These are phyloP conservation scores for Globisporangium irregulare DNA, from an alignment of 352 stramenopile species.

Conservation along the genomic window DNA sequence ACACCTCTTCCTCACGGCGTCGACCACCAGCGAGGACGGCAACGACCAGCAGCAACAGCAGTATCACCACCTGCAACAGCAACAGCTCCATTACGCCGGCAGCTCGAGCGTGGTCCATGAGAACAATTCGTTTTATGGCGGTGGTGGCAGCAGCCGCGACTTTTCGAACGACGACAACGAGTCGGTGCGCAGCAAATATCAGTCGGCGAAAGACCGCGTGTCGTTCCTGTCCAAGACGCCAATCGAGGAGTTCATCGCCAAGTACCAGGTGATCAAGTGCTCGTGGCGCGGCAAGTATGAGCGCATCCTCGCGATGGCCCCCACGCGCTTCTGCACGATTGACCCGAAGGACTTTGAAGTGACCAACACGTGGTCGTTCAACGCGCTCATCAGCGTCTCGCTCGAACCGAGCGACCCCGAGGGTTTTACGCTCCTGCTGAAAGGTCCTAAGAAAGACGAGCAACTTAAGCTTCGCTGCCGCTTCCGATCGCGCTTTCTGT, in stretches of 20 bases:
- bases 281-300: slow-evolving; percentile 88
- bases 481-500: slow-evolving; percentile 74
- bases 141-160: background rate
- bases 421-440: slow-evolving; percentile 61
- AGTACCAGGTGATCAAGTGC: slow-evolving; percentile 83
- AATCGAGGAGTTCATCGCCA: slow-evolving; percentile 81
- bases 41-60: background rate
- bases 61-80: background rate
- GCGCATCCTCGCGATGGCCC: slow-evolving; percentile 75
- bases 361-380: slow-evolving; percentile 83
- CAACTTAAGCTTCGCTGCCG: slow-evolving; percentile 76
- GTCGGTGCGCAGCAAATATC: slow-evolving; percentile 15
- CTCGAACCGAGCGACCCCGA: slow-evolving; percentile 60
- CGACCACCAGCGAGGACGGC: slow-evolving; percentile 7
- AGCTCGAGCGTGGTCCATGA: slow-evolving; percentile 1
- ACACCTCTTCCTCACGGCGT: slow-evolving; percentile 6
- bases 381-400: slow-evolving; percentile 44
- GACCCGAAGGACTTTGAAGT: slow-evolving; percentile 86
- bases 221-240: slow-evolving; percentile 41
- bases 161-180: slow-evolving; percentile 14
- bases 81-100: background rate
- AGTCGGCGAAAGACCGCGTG: slow-evolving; percentile 25
- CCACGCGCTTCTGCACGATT: slow-evolving; percentile 83
- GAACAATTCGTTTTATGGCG: background rate
- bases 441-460: slow-evolving; percentile 82